These are phyloP conservation scores for Botrytis tulipae DNA, from an alignment of 2,329 filamentous ascomycete genomes.

Conservation along the genomic window DNA sequence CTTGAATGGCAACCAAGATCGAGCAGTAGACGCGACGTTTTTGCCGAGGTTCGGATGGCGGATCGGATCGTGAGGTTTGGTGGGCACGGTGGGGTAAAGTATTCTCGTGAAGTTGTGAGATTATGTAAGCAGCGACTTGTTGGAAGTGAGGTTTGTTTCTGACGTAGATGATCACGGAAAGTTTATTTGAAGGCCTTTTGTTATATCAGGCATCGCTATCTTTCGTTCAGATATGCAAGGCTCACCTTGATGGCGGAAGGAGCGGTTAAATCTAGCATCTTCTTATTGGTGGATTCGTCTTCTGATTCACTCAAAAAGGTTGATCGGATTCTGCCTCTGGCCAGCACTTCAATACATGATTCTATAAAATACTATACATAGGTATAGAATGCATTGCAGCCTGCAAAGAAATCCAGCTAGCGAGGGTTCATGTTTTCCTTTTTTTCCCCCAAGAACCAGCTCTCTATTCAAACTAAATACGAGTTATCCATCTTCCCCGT, in stretches of 20 bases:
- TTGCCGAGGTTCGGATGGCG: not conserved
- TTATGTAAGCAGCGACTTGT: too few species aligned
- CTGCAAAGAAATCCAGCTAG: too few species aligned
- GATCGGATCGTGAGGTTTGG: not conserved
- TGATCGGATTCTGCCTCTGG: not conserved
- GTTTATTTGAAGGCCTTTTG: not conserved
- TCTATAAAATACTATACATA: too few species aligned
- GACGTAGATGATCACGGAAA: not conserved
- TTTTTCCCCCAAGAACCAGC: not conserved
- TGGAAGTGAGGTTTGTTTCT: not conserved
- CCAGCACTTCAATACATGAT: not conserved
- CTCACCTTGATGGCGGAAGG: not conserved
- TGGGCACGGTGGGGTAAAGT: not conserved
- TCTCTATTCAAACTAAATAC: rapidly evolving
- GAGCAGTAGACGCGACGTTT: not conserved
- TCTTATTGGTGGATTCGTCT: not conserved
- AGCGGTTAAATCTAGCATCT: not conserved
- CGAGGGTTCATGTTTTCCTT: too few species aligned
- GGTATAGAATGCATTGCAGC: not conserved
- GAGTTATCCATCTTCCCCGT: not conserved
- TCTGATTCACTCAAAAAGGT: not conserved
- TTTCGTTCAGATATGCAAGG: not conserved
- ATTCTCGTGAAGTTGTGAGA: too few species aligned
- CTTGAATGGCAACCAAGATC: not conserved
- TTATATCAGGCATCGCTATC: not conserved